Percentiles rank a stretch among this genome's conserved stretches.
phyloP scores from a whole-genome alignment of 768 basidiomycete genomes.

The Suillus discolor region DNA sequence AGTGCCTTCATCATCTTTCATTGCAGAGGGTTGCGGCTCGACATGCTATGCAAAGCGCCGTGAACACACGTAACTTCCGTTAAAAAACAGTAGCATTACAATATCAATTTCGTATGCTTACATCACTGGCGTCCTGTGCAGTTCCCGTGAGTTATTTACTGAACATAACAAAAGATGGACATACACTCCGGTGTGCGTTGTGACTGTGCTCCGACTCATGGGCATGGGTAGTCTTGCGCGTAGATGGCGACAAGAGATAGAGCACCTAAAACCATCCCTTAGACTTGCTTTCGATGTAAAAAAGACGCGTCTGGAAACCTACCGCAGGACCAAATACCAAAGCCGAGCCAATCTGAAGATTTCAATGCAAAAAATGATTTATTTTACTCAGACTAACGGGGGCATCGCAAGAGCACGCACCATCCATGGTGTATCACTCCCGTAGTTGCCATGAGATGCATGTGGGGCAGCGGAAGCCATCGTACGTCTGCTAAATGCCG shows the following conservation, averaged over 20 bases:
- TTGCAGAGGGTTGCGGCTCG: conserved; percentile 15
- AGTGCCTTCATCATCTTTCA: conserved; percentile 35
- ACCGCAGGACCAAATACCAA: conserved; percentile 35
- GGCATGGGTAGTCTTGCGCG: conserved; percentile 24
- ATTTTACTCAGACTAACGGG: neutral
- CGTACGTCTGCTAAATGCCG: conserved; percentile 23
- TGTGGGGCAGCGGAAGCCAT: conserved; percentile 28
- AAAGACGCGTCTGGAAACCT: conserved; percentile 10
- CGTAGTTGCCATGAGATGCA: conserved; percentile 18
- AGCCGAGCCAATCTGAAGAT: conserved; percentile 32
- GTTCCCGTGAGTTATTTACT: neutral
- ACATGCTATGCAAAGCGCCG: conserved; percentile 18
- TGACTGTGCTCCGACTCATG: conserved; percentile 24
- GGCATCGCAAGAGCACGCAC: conserved; percentile 19
- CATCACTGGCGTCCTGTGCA: conserved; percentile 21
- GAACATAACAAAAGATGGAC: conserved; percentile 13
- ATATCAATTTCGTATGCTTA: conserved; percentile 15
- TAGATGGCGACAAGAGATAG: conserved; percentile 34
- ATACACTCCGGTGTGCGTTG: conserved; percentile 17
- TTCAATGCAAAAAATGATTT: neutral
- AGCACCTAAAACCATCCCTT: conserved; percentile 23
- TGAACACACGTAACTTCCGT: conserved; percentile 5
- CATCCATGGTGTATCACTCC: conserved; percentile 32
- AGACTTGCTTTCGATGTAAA: neutral
- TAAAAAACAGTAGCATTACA: conserved; percentile 5